Percentiles rank a stretch among this genome's conserved stretches.
These are phyloP conservation scores for Curvularia eragrostidis DNA, from an alignment of 2,329 filamentous ascomycete species.

Conservation along the genomic window DNA sequence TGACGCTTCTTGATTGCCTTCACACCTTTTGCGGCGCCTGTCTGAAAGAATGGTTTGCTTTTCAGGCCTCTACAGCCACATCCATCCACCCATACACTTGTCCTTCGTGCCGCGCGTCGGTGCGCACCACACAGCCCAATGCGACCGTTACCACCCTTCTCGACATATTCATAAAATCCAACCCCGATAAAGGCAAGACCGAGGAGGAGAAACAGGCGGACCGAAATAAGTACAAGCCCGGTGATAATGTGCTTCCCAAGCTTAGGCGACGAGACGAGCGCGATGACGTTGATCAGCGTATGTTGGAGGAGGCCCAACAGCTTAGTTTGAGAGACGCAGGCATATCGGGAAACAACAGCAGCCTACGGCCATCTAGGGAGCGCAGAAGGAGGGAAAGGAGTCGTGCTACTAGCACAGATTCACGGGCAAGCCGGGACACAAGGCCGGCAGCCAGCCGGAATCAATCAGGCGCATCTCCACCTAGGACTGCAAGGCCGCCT, in stretches of 20 bases:
- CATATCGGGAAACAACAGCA: conserved; percentile 55
- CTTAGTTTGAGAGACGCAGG: conserved; percentile 75
- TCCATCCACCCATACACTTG: conserved; percentile 75
- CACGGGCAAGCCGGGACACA: conserved; percentile 34
- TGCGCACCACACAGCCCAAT: conserved; percentile 88
- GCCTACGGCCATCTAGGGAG: conserved; percentile 44
- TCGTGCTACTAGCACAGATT: conserved; percentile 48
- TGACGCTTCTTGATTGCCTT: conserved; percentile 90
- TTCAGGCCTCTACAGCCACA: conserved; percentile 69
- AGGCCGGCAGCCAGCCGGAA: conserved; percentile 38
- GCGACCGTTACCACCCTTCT: conserved; percentile 87
- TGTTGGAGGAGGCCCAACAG: conserved; percentile 74
- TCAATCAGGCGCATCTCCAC: conserved; percentile 26
- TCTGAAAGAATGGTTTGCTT: conserved; percentile 93
- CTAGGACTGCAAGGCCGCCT: conserved; percentile 34
- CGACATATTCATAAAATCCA: conserved; percentile 83
- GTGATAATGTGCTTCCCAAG: conserved; percentile 79
- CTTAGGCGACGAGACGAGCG: conserved; percentile 58
- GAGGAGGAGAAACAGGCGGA: conserved; percentile 78
- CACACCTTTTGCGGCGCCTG: conserved; percentile 97
- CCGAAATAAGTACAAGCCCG: conserved; percentile 76
- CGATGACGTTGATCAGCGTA: conserved; percentile 69
- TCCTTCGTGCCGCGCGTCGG: conserved; percentile 85
- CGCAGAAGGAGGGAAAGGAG: conserved; percentile 47
- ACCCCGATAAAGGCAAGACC: conserved; percentile 75